Percentiles rank a stretch among this genome's conserved stretches.
Conservation (phyloP, 139 green algal species). For the Zygnema cylindricum region DNA sequence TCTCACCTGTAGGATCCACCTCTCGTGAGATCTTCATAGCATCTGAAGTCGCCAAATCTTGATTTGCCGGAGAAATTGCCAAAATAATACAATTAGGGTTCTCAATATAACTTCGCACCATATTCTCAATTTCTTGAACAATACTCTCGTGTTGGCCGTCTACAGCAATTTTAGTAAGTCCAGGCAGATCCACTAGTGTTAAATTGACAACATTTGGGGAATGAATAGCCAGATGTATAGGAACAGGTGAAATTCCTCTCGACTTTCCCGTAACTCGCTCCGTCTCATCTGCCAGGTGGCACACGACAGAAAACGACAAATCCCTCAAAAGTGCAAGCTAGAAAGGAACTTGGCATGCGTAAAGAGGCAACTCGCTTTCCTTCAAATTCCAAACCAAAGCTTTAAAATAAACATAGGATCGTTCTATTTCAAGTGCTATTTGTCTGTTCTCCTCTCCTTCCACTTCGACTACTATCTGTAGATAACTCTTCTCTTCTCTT, state of each 20-base stretch:
- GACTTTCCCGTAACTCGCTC: constrained; percentile 76
- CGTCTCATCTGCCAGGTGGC: constrained; percentile 86
- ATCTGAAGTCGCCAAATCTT: constrained; percentile 64
- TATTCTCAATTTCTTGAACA: constrained; percentile 92
- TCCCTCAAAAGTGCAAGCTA: too few species aligned
- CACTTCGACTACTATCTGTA: too few species aligned
- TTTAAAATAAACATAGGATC: too few species aligned
- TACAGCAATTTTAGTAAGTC: constrained; percentile 95
- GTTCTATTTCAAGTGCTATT: too few species aligned
- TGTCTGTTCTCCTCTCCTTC: too few species aligned
- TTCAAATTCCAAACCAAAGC: too few species aligned
- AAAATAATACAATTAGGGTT: constrained; percentile 62
- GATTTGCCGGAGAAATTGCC: constrained; percentile 65
- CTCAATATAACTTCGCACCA: constrained; percentile 71
- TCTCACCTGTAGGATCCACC: constrained; percentile 60
- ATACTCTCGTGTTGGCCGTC: constrained; percentile 70
- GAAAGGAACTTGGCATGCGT: too few species aligned
- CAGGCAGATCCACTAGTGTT: constrained; percentile 96
- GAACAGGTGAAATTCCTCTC: constrained; percentile 85
- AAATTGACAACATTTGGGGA: constrained; percentile 86
- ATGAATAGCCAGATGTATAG: constrained; percentile 92
- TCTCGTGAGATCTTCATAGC: constrained; percentile 59
- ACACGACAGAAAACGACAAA: too few species aligned
- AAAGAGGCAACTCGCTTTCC: too few species aligned
- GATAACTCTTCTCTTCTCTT: too few species aligned